A percentile compares a stretch with the other conserved stretches of the same genome.
phyloP scores from a whole-genome alignment of 73 alveolate species.

The Paramecium sonneborni region DNA sequence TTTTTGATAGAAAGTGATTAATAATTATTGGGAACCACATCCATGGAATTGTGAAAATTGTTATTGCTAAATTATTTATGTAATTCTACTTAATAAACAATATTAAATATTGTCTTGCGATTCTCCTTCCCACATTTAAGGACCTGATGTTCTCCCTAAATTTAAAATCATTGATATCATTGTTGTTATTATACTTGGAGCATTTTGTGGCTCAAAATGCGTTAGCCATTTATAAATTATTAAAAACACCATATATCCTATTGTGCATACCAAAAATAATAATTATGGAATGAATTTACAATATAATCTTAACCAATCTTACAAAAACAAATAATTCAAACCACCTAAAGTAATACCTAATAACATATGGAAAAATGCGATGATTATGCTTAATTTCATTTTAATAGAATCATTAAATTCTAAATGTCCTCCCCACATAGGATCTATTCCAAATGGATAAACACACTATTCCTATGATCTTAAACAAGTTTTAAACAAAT shows the following conservation, averaged over 20 bases:
- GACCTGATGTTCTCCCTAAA: constrained; percentile 51
- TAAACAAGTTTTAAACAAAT: constrained; percentile 81
- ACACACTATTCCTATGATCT: constrained; percentile 73
- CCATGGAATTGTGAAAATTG: constrained; percentile 69
- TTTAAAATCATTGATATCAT: constrained; percentile 81
- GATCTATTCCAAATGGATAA: constrained; percentile 95
- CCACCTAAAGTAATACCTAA: constrained; percentile 87
- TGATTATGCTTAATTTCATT: constrained; percentile 90
- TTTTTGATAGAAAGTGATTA: neutral
- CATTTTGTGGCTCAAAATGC: constrained; percentile 70
- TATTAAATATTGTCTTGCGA: neutral
- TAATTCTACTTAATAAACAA: neutral
- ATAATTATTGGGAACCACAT: constrained; percentile 71
- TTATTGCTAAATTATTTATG: constrained; percentile 30
- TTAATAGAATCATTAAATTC: constrained; percentile 83
- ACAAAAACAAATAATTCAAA: constrained; percentile 70
- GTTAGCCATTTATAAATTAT: constrained; percentile 92
- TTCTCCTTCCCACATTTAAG: constrained; percentile 20
- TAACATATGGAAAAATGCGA: constrained; percentile 92
- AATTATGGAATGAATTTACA: constrained; percentile 93
- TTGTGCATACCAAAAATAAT: constrained; percentile 76
- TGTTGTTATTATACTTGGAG: constrained; percentile 85
- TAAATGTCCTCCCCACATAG: constrained; percentile 86
- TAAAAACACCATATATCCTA: constrained; percentile 94
- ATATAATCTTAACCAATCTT: constrained; percentile 70